phyloP scores from a whole-genome alignment of 75 land plant genomes.

The Picea sitchensis region DNA sequence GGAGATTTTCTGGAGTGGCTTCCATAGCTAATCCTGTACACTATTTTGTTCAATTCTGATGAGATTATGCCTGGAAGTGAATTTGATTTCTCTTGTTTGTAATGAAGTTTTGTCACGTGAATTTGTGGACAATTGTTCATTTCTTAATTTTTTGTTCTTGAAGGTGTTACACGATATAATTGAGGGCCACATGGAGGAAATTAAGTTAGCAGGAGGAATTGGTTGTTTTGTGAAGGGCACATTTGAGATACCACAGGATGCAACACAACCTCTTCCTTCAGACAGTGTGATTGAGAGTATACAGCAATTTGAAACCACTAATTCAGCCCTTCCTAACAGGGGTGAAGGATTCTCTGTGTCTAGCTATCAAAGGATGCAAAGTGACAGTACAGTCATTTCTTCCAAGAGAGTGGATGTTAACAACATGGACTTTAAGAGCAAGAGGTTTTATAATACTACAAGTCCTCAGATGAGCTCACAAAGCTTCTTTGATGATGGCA shows the following conservation, averaged over 20 bases:
- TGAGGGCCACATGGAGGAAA: constrained; percentile 89
- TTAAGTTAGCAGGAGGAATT: constrained; percentile 76
- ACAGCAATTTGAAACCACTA: background rate
- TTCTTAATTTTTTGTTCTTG: constrained; percentile 5
- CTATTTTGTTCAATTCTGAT: background rate
- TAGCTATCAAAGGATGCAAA: background rate
- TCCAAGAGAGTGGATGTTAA: background rate
- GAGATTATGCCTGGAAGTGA: background rate
- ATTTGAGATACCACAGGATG: constrained; percentile 10
- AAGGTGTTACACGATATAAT: constrained; percentile 88
- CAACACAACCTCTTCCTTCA: constrained; percentile 7
- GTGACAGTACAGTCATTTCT: background rate
- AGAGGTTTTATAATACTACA: background rate
- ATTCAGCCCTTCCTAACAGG: background rate
- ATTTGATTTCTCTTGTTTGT: background rate
- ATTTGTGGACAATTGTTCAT: background rate
- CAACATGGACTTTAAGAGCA: background rate
- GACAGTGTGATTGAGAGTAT: background rate
- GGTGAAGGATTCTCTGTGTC: background rate
- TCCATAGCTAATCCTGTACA: background rate
- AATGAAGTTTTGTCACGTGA: background rate
- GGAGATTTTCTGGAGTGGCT: too few relatives aligned
- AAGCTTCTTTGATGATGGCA: background rate
- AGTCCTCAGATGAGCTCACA: background rate
- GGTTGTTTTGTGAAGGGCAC: constrained; percentile 59